These are phyloP conservation scores for Colletotrichum sidae DNA, from an alignment of 2,329 filamentous ascomycete species.

Conservation along the genomic window DNA sequence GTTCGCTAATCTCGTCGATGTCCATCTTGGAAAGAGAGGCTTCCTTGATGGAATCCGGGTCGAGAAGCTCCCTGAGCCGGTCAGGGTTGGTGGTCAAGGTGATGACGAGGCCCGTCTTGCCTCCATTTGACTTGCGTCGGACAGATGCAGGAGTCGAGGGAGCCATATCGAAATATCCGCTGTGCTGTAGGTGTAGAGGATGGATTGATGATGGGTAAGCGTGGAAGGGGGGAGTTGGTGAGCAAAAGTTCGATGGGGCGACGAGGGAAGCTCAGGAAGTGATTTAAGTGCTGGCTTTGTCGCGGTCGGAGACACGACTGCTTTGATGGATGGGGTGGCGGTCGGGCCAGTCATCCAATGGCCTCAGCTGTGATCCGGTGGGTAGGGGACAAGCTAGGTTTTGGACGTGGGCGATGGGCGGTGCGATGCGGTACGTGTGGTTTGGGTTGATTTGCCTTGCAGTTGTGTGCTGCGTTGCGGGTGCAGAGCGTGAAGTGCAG, in stretches of 20 bases:
- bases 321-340: slow-evolving; percentile 37
- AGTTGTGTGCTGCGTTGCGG: slow-evolving; percentile 14
- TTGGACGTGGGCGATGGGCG: slow-evolving; percentile 15
- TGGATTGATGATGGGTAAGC: not conserved
- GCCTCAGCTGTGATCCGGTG: slow-evolving; percentile 29
- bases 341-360: slow-evolving; percentile 37
- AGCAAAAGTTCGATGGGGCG: slow-evolving; percentile 17
- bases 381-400: slow-evolving; percentile 31
- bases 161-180: slow-evolving; percentile 33
- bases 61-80: slow-evolving; percentile 62
- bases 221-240: slow-evolving; percentile 11
- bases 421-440: slow-evolving; percentile 12
- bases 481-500: slow-evolving; percentile 10
- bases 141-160: slow-evolving; percentile 30
- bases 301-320: slow-evolving; percentile 12
- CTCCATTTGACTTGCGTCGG: slow-evolving; percentile 37
- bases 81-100: slow-evolving; percentile 64
- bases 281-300: slow-evolving; percentile 33
- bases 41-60: slow-evolving; percentile 56
- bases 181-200: slow-evolving; percentile 1
- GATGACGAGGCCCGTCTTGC: slow-evolving; percentile 54
- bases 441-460: slow-evolving; percentile 16
- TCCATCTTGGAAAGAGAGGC: slow-evolving; percentile 56
- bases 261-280: slow-evolving; percentile 17
- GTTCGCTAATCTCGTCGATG: slow-evolving; percentile 41